Evolutionary conservation across 345 rosid species (phyloP).

Genomic region (Streptanthus diversifolius): DNA sequence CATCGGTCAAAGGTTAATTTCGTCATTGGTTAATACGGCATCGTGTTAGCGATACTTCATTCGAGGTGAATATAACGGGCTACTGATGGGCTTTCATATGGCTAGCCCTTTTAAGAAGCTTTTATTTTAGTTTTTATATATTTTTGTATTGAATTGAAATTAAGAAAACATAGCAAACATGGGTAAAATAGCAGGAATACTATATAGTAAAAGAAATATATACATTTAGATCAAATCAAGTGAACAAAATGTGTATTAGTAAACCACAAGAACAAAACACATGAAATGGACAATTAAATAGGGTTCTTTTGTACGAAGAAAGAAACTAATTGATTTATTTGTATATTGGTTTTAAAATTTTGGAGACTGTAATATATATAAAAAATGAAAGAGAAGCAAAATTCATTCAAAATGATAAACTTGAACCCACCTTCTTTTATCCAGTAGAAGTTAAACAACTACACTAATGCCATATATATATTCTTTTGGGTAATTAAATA

Average conservation of each 20-base stretch:
- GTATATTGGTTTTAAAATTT: background rate
- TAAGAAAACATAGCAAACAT: background rate
- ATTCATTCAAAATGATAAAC: background rate
- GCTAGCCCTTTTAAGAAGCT: background rate
- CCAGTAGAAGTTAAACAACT: background rate
- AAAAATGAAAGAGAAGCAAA: too few relatives aligned
- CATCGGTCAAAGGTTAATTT: constrained; percentile 19
- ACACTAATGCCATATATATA: too few relatives aligned
- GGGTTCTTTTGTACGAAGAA: background rate
- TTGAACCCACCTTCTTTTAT: background rate
- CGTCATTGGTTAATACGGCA: background rate
- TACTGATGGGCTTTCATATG: background rate
- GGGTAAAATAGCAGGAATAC: background rate
- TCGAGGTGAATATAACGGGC: background rate
- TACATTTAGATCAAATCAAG: background rate
- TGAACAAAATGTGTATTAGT: background rate
- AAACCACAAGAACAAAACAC: background rate
- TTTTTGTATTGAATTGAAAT: background rate
- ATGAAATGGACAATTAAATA: background rate
- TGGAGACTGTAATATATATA: too few relatives aligned
- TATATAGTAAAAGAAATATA: background rate
- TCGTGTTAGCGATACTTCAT: background rate
- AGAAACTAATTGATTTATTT: background rate
- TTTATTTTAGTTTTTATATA: background rate
- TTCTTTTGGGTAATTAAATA: too few relatives aligned